Evolutionary conservation across 495 filamentous ascomycete genomes (phyloP).

Genomic region (Bacidia gigantensis): DNA sequence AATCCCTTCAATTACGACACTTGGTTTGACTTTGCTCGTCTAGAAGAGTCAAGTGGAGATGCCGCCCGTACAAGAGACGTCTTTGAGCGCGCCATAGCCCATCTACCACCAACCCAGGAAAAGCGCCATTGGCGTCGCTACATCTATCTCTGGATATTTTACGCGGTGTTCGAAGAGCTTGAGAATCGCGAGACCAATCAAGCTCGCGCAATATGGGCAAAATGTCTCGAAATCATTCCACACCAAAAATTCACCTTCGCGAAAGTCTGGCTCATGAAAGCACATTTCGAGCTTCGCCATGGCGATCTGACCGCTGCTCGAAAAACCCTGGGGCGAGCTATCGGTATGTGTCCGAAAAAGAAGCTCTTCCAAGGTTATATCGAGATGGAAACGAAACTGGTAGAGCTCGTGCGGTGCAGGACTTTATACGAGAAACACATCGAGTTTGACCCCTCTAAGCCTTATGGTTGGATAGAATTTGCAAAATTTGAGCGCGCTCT

Average conservation of each 20-base stretch:
- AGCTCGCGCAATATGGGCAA: conserved; percentile 79
- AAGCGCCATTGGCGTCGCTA: conserved; percentile 96
- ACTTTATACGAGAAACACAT: conserved; percentile 89
- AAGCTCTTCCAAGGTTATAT: conserved; percentile 91
- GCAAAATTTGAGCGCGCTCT: conserved; percentile 81
- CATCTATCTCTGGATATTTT: conserved; percentile 96
- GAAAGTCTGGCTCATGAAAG: conserved; percentile 88
- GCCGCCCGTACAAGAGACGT: conserved; percentile 73
- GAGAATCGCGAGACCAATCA: conserved; percentile 65
- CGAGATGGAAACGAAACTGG: conserved; percentile 76
- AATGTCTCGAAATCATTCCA: conserved; percentile 75
- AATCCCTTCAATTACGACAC: conserved; percentile 89
- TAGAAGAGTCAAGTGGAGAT: conserved; percentile 76
- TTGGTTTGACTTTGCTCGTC: conserved; percentile 89
- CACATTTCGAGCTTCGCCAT: conserved; percentile 86
- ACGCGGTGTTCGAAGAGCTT: conserved; percentile 88
- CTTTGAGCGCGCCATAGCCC: conserved; percentile 92
- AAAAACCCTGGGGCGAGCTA: conserved; percentile 75
- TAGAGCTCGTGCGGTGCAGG: conserved; percentile 81
- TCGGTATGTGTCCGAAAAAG: conserved; percentile 92
- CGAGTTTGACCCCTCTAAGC: conserved; percentile 77
- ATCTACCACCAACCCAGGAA: conserved; percentile 88
- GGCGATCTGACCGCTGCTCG: conserved; percentile 63
- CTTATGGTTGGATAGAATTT: conserved; percentile 88
- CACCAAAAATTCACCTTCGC: conserved; percentile 97